phyloP scores from a whole-genome alignment of 768 basidiomycete species.

The Dioszegia hungarica region DNA sequence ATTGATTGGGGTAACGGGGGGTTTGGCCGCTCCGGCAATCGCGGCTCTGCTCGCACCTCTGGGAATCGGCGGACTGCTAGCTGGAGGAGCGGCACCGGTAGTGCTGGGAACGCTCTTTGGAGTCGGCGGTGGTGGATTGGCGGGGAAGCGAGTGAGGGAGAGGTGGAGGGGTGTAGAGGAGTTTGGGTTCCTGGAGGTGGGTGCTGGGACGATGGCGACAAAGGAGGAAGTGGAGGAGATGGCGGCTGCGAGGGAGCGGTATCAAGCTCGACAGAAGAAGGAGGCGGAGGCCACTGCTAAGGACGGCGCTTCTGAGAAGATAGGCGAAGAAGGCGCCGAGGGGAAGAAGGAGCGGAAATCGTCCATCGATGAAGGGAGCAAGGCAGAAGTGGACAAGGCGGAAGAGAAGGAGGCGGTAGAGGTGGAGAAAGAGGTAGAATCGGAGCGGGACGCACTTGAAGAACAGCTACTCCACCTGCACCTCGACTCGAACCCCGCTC shows the following conservation, averaged over 20 bases:
- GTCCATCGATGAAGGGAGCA: constrained; percentile 8
- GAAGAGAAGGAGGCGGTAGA: constrained; percentile 9
- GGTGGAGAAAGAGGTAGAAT: constrained; percentile 20
- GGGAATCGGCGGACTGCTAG: constrained; percentile 46
- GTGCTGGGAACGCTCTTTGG: constrained; percentile 51
- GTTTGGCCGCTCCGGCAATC: constrained; percentile 52
- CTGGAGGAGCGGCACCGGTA: constrained; percentile 48
- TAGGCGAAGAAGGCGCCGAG: not conserved
- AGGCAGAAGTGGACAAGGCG: constrained; percentile 9
- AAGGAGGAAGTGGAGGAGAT: constrained; percentile 38
- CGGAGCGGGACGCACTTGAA: constrained; percentile 24
- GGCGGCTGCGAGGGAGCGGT: constrained; percentile 27
- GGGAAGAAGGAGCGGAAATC: not conserved
- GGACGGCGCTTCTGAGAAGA: constrained; percentile 4
- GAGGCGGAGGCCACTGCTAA: not conserved
- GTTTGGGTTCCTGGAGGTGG: constrained; percentile 51
- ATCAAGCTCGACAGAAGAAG: constrained; percentile 12
- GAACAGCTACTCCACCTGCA: constrained; percentile 29
- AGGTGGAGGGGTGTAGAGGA: constrained; percentile 51
- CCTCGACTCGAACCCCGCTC: constrained; percentile 11
- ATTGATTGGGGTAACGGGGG: constrained; percentile 51
- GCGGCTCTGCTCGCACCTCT: constrained; percentile 48
- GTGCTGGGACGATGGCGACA: constrained; percentile 37
- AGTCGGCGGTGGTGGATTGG: constrained; percentile 51
- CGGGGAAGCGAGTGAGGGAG: constrained; percentile 48